A percentile compares a stretch with the other conserved stretches of the same genome.
These are phyloP conservation scores for Cladosporium sp. DNA, from an alignment of 2,329 filamentous ascomycete species.

Conservation along the genomic window DNA sequence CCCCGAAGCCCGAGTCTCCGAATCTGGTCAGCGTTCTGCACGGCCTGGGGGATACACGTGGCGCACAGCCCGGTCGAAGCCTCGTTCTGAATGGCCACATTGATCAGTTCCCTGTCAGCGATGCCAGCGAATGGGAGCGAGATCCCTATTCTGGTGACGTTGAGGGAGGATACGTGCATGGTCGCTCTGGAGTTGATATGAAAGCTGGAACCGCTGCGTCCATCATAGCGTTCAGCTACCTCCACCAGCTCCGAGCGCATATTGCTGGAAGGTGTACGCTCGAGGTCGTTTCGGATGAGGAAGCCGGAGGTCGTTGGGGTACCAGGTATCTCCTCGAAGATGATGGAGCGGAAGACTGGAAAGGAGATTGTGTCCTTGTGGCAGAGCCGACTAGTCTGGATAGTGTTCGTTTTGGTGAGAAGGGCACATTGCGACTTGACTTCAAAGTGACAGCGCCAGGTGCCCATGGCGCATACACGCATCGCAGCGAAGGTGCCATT, in stretches of 20 bases:
- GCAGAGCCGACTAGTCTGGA: constrained; percentile 44
- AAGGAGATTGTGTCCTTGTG: constrained; percentile 44
- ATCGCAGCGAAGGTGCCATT: constrained; percentile 43
- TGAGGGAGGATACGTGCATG: constrained; percentile 39
- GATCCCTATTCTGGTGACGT: constrained; percentile 44
- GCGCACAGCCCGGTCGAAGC: constrained; percentile 31
- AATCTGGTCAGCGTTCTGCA: constrained; percentile 42
- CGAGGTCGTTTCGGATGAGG: constrained; percentile 45
- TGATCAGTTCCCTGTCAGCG: constrained; percentile 45
- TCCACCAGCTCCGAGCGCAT: constrained; percentile 29
- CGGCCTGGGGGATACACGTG: constrained; percentile 18
- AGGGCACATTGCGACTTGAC: constrained; percentile 45
- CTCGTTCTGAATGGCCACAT: constrained; percentile 49
- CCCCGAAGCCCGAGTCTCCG: constrained; percentile 36
- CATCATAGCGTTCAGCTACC: constrained; percentile 43
- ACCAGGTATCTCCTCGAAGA: constrained; percentile 42
- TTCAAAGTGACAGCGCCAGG: constrained; percentile 40
- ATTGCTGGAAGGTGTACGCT: constrained; percentile 29
- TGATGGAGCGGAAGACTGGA: constrained; percentile 35
- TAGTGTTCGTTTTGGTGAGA: constrained; percentile 47
- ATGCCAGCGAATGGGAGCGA: constrained; percentile 39
- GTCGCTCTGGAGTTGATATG: constrained; percentile 48
- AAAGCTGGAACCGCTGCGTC: constrained; percentile 47
- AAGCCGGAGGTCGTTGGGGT: constrained; percentile 44
- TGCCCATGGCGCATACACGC: constrained; percentile 46